Percentiles rank a stretch among this genome's conserved stretches.
Conservation (phyloP, 805 yeast species). For the Teunomyces aglyptinius region DNA sequence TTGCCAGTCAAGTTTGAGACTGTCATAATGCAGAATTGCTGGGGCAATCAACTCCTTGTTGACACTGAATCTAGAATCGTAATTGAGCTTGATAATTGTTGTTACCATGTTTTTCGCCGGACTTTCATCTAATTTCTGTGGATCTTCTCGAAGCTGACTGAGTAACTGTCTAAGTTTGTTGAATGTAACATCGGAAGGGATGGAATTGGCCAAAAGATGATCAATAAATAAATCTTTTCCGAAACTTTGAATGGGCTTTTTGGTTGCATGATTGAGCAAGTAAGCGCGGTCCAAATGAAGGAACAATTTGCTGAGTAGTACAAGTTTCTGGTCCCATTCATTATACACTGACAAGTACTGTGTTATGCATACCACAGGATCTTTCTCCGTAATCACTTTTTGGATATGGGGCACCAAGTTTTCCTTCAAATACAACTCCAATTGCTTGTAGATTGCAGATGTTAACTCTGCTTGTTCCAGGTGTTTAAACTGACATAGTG, state of each 20-base stretch:
- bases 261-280: conserved; percentile 30
- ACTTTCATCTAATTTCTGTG: conserved; percentile 2
- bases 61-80: conserved; percentile 12
- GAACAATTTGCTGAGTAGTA: conserved; percentile 27
- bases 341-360: conserved; percentile 9
- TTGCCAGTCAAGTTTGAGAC: conserved; percentile 17
- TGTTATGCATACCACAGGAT: conserved; percentile 1
- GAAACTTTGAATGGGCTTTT: conserved; percentile 21
- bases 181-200: conserved; percentile 5
- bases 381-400: conserved; percentile 3
- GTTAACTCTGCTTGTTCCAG: conserved; percentile 32
- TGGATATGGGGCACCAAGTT: neutral
- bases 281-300: conserved; percentile 37
- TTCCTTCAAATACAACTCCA: conserved; percentile 16
- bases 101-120: conserved; percentile 14
- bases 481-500: conserved; percentile 30
- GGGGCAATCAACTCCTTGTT: conserved; percentile 10
- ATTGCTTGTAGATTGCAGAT: conserved; percentile 16
- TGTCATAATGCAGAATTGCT: conserved; percentile 15
- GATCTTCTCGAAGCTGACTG: conserved; percentile 6
- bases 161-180: conserved; percentile 12
- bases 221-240: conserved; percentile 24
- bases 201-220: conserved; percentile 9
- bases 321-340: conserved; percentile 25
- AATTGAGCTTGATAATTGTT: conserved; percentile 21